Evolutionary conservation across 352 stramenopile genomes (phyloP).

Genomic region (Peronospora farinosa): DNA sequence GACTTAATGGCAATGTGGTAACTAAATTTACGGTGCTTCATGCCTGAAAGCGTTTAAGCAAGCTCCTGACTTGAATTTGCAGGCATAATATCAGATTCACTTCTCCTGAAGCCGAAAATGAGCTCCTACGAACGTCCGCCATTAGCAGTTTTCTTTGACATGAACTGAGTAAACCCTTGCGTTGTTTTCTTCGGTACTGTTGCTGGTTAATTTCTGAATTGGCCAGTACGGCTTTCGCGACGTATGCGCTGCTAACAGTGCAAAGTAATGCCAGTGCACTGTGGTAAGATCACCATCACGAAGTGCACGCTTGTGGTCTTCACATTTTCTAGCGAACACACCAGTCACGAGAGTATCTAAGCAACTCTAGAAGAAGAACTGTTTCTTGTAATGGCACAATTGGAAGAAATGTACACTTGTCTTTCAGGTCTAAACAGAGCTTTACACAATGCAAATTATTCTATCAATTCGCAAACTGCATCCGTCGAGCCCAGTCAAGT

Average conservation of each 20-base stretch:
- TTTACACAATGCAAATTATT: constrained; percentile 13
- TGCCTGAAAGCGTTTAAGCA: too few relatives aligned
- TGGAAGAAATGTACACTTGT: constrained; percentile 12
- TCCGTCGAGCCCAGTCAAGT: constrained; percentile 64
- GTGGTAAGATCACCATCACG: constrained; percentile 45
- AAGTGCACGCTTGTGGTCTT: constrained; percentile 54
- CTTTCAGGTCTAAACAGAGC: constrained; percentile 17
- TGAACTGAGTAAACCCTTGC: too few relatives aligned
- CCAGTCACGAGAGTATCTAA: constrained; percentile 1
- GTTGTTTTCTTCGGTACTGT: too few relatives aligned
- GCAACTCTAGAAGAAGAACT: background rate
- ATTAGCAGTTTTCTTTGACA: too few relatives aligned
- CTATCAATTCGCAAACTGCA: constrained; percentile 46
- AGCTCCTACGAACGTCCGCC: too few relatives aligned
- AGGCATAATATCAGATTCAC: too few relatives aligned
- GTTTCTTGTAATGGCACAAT: background rate
- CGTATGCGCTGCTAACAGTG: constrained; percentile 47
- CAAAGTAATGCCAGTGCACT: constrained; percentile 32
- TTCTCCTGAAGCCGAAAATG: too few relatives aligned
- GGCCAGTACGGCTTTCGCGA: constrained; percentile 52
- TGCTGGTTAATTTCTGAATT: constrained; percentile 65
- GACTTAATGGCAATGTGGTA: constrained; percentile 10
- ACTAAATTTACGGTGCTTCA: constrained; percentile 54
- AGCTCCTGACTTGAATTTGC: constrained; percentile 69
- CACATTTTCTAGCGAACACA: constrained; percentile 32